Base-by-base conservation (phyloP, 2,329 filamentous ascomycete species). In the Fusarium duplospermum region DNA sequence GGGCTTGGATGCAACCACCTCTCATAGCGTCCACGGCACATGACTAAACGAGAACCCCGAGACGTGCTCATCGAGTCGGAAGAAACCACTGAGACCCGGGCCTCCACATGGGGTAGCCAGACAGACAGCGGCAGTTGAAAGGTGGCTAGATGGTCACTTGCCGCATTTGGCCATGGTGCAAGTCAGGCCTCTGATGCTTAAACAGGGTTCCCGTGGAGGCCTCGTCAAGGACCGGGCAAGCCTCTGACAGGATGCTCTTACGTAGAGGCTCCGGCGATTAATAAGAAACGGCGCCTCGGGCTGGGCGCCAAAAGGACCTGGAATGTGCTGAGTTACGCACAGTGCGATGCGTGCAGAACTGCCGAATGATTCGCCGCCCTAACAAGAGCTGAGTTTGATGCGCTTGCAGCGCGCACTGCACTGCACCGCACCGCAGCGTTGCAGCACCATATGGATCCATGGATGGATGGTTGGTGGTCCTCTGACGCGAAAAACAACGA, bases 121-220 rank as follows among this genome's bases (percentile, higher is more conserved):
- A 33, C 62, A 45, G 61, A 62, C 59, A 42, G 56, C 73, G 71
- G 71, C 60, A 77, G 69, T 75, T 75, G 73, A 54, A 42, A 68
- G 62, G 29, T 31, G 20, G 40, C 45, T 50, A 62, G 61, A 57
- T 52, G 54, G 54, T 58, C 52, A 58, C 67, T 60, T 58, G 31
- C 27, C 50, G 40, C 22, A 47, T 42, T 67, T 47, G 29, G 18
- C n/a, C n/a, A 56, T 63, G 52, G 56, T 52, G 9, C 29, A 24
- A 38, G 20, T 54, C 47, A 29, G 54, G 54, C 24, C 38, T 52
- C 16, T n/a, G 61, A 16, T 38, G 22, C 33, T 54, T 50, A 24
- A 36, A 38, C 31, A 47, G 20, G 42, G 58, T 31, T 22, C 40
- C 38, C 27, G 27, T 31, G 40, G 58, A 71, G 60, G 64, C 67